Conservation (phyloP, 2,329 filamentous ascomycete genomes). For the Curvularia sp. region DNA sequence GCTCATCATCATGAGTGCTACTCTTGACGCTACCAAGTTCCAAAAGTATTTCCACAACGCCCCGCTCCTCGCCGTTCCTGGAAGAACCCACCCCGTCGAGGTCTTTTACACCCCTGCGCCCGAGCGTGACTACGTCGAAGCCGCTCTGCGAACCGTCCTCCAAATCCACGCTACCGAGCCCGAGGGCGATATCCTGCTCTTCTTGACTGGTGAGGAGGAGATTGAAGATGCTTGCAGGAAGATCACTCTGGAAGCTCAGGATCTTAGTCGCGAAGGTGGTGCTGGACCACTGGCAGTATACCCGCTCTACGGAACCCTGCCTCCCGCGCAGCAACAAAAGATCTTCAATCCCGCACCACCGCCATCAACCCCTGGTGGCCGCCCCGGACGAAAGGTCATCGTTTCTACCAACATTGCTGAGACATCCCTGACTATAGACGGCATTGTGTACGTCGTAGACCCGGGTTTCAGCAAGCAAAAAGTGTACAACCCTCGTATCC, state of each 20-base stretch:
- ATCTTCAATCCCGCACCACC: slow-evolving; percentile 92
- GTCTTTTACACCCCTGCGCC: slow-evolving; percentile 98
- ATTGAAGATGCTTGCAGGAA: slow-evolving; percentile 97
- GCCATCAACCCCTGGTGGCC: slow-evolving; percentile 74
- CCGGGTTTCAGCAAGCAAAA: slow-evolving; percentile 99
- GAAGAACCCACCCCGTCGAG: slow-evolving; percentile 94
- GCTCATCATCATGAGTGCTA: slow-evolving; percentile 95
- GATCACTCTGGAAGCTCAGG: slow-evolving; percentile 87
- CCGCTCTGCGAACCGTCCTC: slow-evolving; percentile 89
- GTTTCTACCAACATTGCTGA: slow-evolving; percentile 98
- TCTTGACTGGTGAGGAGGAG: slow-evolving; percentile 97
- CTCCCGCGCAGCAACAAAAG: slow-evolving; percentile 89
- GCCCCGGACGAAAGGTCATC: slow-evolving; percentile 91
- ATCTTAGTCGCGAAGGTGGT: slow-evolving; percentile 89
- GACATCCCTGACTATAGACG: slow-evolving; percentile 96
- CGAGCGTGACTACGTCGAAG: slow-evolving; percentile 95
- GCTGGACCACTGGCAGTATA: slow-evolving; percentile 90
- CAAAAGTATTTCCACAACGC: slow-evolving; percentile 97
- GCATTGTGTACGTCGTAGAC: slow-evolving; percentile 99
- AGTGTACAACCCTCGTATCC: slow-evolving; percentile 95
- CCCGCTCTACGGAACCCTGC: slow-evolving; percentile 91
- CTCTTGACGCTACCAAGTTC: slow-evolving; percentile 96
- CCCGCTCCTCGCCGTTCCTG: slow-evolving; percentile 90
- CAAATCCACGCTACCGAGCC: slow-evolving; percentile 94
- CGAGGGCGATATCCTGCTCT: slow-evolving; percentile 91